Evolutionary conservation across 306 rosid species (phyloP).

Genomic region (Lupinus albus): DNA sequence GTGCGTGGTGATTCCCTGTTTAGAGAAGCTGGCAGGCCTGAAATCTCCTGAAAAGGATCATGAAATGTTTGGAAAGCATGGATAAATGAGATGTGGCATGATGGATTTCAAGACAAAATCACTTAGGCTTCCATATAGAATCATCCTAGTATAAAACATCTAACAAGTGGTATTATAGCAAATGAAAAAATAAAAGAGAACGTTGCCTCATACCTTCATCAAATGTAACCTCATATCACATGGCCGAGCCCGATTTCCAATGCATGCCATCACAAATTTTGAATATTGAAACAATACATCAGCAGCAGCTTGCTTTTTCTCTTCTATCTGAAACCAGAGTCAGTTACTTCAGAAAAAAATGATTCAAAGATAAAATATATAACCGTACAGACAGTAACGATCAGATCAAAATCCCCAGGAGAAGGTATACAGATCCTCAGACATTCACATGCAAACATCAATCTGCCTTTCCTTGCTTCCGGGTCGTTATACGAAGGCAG

Average conservation of each 20-base stretch:
- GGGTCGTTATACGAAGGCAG: too few relatives aligned
- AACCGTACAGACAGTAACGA: too few relatives aligned
- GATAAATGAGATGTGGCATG: slow-evolving; percentile 5
- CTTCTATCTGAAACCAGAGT: slow-evolving; percentile 57
- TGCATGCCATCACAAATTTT: slow-evolving; percentile 77
- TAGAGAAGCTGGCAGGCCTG: slow-evolving; percentile 74
- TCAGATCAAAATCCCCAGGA: too few relatives aligned
- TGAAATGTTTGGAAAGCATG: slow-evolving; percentile 26
- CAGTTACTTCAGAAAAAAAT: slow-evolving; percentile 19
- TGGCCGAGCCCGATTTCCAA: slow-evolving; percentile 75
- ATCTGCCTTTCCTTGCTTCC: too few relatives aligned
- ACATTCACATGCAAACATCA: too few relatives aligned
- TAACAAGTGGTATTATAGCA: too few relatives aligned
- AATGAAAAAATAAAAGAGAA: slow-evolving; percentile 11
- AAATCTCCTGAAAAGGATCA: slow-evolving; percentile 66
- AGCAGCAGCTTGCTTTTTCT: slow-evolving; percentile 87
- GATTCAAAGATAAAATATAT: slow-evolving; percentile 14
- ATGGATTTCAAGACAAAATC: slow-evolving; percentile 22
- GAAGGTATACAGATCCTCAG: too few relatives aligned
- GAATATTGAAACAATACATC: slow-evolving; percentile 82
- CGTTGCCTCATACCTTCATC: slow-evolving; percentile 71
- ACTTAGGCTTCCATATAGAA: slow-evolving; percentile 30
- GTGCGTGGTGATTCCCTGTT: slow-evolving; percentile 70
- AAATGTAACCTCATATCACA: slow-evolving; percentile 85
- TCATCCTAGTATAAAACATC: slow-evolving; percentile 3